Percentiles rank a stretch among this genome's conserved stretches.
These are phyloP conservation scores for Leccinum disarticulatum DNA, from an alignment of 768 basidiomycete species.

Conservation along the genomic window DNA sequence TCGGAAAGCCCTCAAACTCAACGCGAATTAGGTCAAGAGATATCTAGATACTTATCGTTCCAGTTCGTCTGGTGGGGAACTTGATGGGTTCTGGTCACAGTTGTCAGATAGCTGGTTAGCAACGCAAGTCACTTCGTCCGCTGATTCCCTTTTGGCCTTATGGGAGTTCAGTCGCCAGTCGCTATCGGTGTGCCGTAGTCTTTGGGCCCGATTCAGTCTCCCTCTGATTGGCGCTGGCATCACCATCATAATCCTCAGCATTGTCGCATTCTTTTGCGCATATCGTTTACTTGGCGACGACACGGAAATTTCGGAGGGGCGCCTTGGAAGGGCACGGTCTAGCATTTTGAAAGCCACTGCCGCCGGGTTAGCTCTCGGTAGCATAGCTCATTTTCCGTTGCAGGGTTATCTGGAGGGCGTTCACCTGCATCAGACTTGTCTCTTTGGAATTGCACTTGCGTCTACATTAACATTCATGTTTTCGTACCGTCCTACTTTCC, in stretches of 20 bases:
- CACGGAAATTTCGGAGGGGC: conserved; percentile 41
- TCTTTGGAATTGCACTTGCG: conserved; percentile 49
- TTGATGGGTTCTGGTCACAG: conserved; percentile 60
- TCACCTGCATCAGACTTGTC: conserved; percentile 46
- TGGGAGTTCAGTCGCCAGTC: conserved; percentile 36
- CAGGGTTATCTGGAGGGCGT: conserved; percentile 43
- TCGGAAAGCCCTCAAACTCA: conserved; percentile 61
- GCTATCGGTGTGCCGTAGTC: conserved; percentile 63
- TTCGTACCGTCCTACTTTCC: conserved; percentile 39
- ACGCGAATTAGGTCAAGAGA: conserved; percentile 68
- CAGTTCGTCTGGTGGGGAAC: conserved; percentile 68
- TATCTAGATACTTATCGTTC: conserved; percentile 79
- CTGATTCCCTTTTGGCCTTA: conserved; percentile 13
- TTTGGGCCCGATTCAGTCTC: conserved; percentile 96
- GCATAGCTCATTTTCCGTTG: conserved; percentile 35
- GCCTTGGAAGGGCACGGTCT: conserved; percentile 36
- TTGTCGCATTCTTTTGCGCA: conserved; percentile 54
- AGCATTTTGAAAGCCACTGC: conserved; percentile 36
- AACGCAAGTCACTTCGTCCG: conserved; percentile 27
- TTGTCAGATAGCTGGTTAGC: conserved; percentile 50
- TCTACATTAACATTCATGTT: conserved; percentile 49
- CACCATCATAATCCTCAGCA: conserved; percentile 52
- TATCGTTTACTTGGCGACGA: conserved; percentile 49
- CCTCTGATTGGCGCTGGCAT: conserved; percentile 76
- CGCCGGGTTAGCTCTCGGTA: conserved; percentile 37